Evolutionary conservation across 2,329 filamentous ascomycete genomes (phyloP), one percentile per base, ranked within the genome.

Genomic region (Fusarium newnesense): DNA sequence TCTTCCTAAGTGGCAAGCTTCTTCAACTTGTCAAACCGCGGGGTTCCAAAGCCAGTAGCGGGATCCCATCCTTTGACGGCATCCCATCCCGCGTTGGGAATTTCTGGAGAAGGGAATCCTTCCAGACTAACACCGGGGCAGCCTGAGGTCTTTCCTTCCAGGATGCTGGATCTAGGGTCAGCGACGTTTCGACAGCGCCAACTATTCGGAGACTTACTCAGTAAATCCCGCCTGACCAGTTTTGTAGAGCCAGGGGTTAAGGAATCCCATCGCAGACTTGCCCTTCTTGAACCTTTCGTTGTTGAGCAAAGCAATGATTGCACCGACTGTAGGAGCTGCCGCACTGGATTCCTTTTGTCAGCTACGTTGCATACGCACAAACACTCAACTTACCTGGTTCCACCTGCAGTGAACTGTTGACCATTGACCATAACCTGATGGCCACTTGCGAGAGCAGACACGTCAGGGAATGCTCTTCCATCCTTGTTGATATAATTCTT

Each of bases 301-400:
- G 77, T 94, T 94, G 57, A 94, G 80, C 42, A 93, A 85, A 2
- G 88, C 85, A 54, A 94, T 82, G 70, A 94, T 86, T 19, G 86
- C 87, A 0, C 91, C 90, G 56, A 92, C 87, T 1, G 90, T 83
- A 0, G 92, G 92, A 1, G 89, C 83, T 5, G 91, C 87, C 2
- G 91, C 91, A 63, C 84, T 86, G 53, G 28, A 19, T 34, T 4
- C 15, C 46, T 10, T 15, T 66, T 75, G 63, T 64, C 16, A 52
- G 50, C 7, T 13, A 21, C 2, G 9, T 26, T 4, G 21, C 4
- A 9, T 34, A 10, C 16, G 36, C 36, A 37, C 16, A 18, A 34
- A 34, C 21, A 40, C 30, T 8, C 21, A 21, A 26, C 34, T 69
- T 72, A 81, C 81, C 81, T 83, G 13, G 81, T 79, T 72, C 83